phyloP scores from a whole-genome alignment of 805 yeast genomes.

The Saccharomycopsis lassenensis region DNA sequence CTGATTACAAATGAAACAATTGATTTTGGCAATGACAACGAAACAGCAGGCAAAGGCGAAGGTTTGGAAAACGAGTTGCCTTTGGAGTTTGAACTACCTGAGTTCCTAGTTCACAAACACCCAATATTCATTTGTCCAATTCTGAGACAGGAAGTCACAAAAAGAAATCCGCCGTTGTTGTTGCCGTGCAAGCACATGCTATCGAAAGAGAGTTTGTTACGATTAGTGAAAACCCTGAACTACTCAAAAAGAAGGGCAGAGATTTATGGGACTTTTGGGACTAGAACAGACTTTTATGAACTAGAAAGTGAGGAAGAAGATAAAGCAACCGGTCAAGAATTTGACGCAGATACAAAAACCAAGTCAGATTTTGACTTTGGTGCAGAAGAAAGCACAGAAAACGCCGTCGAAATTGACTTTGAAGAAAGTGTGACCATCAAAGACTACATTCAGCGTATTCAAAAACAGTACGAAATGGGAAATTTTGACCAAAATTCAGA shows the following conservation, averaged over 20 bases:
- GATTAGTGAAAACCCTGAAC: conserved; percentile 27
- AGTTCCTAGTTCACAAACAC: conserved; percentile 39
- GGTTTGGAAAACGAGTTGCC: conserved; percentile 40
- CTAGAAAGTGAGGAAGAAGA: conserved; percentile 2
- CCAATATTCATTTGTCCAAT: conserved; percentile 66
- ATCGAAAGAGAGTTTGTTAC: conserved; percentile 40
- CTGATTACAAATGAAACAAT: no score
- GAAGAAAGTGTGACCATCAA: conserved; percentile 1
- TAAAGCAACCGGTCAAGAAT: conserved; percentile 4
- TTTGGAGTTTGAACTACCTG: conserved; percentile 48
- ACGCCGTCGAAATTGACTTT: neutral
- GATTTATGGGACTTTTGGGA: neutral
- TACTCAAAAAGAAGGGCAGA: conserved; percentile 1
- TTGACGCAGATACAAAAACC: conserved; percentile 11
- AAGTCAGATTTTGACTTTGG: conserved; percentile 2
- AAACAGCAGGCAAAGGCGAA: neutral
- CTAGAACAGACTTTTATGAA: conserved; percentile 1
- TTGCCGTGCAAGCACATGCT: conserved; percentile 57
- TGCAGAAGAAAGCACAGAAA: conserved; percentile 1
- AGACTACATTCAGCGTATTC: no score
- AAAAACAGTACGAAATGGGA: no score
- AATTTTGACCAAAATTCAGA: neutral
- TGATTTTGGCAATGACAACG: neutral
- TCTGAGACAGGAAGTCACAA: conserved; percentile 53
- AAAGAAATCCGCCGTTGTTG: conserved; percentile 49